Evolutionary conservation across 116 monocot genomes (phyloP).

Genomic region (Iris pallida): DNA sequence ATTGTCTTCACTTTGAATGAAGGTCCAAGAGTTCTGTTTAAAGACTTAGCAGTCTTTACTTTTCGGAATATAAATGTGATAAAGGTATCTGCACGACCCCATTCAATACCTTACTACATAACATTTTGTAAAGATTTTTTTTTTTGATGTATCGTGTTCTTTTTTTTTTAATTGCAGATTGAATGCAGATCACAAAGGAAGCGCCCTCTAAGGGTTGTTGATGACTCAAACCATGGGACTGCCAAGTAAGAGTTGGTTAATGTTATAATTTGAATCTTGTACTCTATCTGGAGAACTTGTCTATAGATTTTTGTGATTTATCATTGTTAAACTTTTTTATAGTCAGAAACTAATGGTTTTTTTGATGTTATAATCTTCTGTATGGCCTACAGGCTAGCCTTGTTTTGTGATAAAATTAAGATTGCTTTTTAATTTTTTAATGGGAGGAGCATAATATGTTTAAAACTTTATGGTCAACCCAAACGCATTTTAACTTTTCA

Average conservation of each 20-base stretch:
- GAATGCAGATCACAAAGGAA: slow-evolving; percentile 59
- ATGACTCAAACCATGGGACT: slow-evolving; percentile 42
- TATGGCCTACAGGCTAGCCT: slow-evolving; percentile 49
- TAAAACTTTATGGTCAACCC: no score
- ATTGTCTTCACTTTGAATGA: slow-evolving; percentile 81
- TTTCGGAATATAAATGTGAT: slow-evolving; percentile 54
- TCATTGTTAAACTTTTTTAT: not conserved
- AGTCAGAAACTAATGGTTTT: not conserved
- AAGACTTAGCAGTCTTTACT: slow-evolving; percentile 65
- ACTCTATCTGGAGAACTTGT: not conserved
- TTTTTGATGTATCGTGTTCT: not conserved
- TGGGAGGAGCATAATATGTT: no score
- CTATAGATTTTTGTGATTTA: not conserved
- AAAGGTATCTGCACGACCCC: slow-evolving; percentile 37
- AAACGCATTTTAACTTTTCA: no score
- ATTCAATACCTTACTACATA: slow-evolving; percentile 1
- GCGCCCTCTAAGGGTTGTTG: slow-evolving; percentile 44
- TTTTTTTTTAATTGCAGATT: slow-evolving; percentile 28
- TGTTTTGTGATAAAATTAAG: slow-evolving; percentile 2
- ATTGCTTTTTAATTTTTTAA: not conserved
- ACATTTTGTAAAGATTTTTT: not conserved
- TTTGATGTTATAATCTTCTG: not conserved
- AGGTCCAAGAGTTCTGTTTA: slow-evolving; percentile 67
- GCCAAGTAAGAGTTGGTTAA: slow-evolving; percentile 28
- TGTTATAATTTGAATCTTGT: not conserved